Base-by-base conservation (phyloP, 1,139 yeast species). In the Cylindricascospora bacillispora region DNA sequence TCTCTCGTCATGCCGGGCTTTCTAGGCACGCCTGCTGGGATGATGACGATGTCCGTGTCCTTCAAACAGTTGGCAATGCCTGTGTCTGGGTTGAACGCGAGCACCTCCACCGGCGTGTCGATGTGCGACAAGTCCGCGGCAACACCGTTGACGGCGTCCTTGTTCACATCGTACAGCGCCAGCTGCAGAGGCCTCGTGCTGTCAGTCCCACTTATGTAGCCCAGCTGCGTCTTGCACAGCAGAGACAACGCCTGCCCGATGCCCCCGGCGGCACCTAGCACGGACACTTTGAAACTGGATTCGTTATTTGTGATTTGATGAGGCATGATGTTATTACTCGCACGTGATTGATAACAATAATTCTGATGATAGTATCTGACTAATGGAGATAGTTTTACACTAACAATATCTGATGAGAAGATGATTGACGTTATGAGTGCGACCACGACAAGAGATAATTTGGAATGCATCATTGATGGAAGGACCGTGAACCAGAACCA, bases 1-100 rank as follows among this genome's bases (percentile, higher is more conserved):
- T 86, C 95, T 60, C 97, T 76, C 43, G 95, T 81, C 97, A 86
- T 86, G 45, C 95, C 95, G 35, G 95, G 95, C 65, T 86, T 86
- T 65, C 97, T 75, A 57, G 95, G 95, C 36, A 86, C 82, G 55
- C 97, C 95, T 29, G 95, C 95, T 40, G 95, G 95, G 55, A 86
- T 80, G 37, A 86, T 73, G 40, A 86, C 80, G 39, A 85, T 67
- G 49, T 79, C 80, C 16, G 93, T 65, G 30, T 73, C 79, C 30
- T 67, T 59, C 44, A 86, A 65, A 16, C 94, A 92, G 25, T 47
- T 49, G 29, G 56, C 49, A 25, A 73, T 55, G 6, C 75, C 78
- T 22, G 66, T 67, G 32, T 69, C 74, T 37, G 92, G 86, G 43
- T 77, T 65, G 62, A 67, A 77, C 35, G 82, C 78, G 40, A 67